phyloP scores from a whole-genome alignment of 106 monocot genomes.

The Dendrobium officinale region DNA sequence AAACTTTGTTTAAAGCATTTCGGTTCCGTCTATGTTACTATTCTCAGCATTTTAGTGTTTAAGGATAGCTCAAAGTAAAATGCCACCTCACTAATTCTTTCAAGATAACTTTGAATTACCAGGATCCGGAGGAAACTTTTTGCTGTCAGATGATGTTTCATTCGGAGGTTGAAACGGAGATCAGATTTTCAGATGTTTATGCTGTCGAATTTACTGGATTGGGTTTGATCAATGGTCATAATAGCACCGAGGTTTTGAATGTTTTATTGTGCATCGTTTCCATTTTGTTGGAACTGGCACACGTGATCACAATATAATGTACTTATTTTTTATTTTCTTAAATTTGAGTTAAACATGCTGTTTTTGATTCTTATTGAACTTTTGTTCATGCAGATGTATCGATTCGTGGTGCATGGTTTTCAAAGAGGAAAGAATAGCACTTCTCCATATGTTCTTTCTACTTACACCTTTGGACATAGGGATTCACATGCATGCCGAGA shows the following conservation, averaged over 20 bases:
- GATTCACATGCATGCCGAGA: slow-evolving; percentile 44
- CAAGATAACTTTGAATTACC: slow-evolving; percentile 9
- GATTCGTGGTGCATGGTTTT: slow-evolving; percentile 70
- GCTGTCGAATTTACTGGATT: slow-evolving; percentile 48
- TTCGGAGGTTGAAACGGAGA: slow-evolving; percentile 30
- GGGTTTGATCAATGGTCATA: slow-evolving; percentile 34
- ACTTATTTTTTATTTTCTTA: slow-evolving; percentile 12
- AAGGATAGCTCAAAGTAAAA: neutral
- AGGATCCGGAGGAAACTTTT: slow-evolving; percentile 28
- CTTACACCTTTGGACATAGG: slow-evolving; percentile 70
- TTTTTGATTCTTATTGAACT: neutral
- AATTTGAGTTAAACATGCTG: neutral
- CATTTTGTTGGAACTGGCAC: neutral
- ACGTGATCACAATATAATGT: neutral
- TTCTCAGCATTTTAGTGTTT: neutral
- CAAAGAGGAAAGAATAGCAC: slow-evolving; percentile 15
- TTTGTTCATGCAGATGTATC: slow-evolving; percentile 51
- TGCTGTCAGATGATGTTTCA: slow-evolving; percentile 36
- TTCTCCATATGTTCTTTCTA: slow-evolving; percentile 50
- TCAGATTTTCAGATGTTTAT: slow-evolving; percentile 70
- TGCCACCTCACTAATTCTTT: neutral
- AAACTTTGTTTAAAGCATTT: neutral
- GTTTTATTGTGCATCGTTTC: neutral
- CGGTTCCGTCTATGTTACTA: neutral
- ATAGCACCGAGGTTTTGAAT: slow-evolving; percentile 34